Percentiles rank a stretch among this genome's conserved stretches.
Conservation (phyloP, 1,284 basidiomycete species). For the Sanguinoderma infundibulare region DNA sequence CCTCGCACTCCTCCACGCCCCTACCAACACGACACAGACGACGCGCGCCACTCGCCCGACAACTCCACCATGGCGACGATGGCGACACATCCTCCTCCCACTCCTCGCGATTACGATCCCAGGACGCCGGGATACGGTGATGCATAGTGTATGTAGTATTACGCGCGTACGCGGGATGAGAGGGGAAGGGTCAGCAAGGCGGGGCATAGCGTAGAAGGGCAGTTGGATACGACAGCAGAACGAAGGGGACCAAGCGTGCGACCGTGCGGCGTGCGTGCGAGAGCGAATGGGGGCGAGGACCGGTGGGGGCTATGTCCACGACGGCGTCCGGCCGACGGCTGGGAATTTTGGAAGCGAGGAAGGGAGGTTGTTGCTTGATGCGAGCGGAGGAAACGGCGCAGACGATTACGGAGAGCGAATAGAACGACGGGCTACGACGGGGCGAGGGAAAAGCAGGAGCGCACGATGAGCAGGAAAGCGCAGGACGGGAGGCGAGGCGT, state of each 20-base stretch:
- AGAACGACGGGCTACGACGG: not conserved
- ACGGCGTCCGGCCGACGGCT: not conserved
- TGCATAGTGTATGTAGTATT: not conserved
- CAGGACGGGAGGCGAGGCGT: not conserved
- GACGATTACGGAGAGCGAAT: conserved; percentile 12
- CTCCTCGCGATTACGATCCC: not conserved
- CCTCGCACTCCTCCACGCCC: not conserved
- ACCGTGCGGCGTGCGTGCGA: not conserved
- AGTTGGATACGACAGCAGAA: not conserved
- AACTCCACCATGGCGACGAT: not conserved
- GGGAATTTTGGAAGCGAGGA: no score
- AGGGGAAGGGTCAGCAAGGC: no score
- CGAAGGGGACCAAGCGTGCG: not conserved
- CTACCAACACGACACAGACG: not conserved
- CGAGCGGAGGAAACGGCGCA: not conserved
- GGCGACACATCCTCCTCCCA: not conserved
- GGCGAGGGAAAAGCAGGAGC: not conserved
- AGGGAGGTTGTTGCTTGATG: not conserved
- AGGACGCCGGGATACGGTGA: not conserved
- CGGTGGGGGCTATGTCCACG: no score
- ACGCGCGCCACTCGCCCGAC: not conserved
- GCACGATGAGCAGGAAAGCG: not conserved
- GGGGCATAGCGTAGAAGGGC: not conserved
- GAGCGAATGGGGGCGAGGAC: no score
- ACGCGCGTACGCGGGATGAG: not conserved